Conservation (phyloP, 805 yeast genomes). For the Candida sphagnicola region DNA sequence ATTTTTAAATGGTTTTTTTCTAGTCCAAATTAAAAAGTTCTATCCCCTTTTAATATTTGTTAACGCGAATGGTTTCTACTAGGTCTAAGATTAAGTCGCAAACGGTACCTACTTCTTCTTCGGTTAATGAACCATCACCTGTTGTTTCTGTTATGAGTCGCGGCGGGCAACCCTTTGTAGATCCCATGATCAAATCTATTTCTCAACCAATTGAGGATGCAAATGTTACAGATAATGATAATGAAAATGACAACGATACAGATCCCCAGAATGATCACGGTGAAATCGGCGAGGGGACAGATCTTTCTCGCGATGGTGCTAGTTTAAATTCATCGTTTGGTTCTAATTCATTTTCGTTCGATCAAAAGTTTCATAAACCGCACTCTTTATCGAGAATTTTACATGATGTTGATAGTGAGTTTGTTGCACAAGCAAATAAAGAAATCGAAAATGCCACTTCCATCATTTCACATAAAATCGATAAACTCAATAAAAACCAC, state of each 20-base stretch:
- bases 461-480: background rate
- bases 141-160: background rate
- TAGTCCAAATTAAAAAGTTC: no score
- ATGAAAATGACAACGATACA: no score
- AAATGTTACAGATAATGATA: background rate
- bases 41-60: background rate
- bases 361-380: background rate
- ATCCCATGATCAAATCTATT: background rate
- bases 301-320: no score
- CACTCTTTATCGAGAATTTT: background rate
- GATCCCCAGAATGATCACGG: background rate
- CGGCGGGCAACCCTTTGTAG: background rate
- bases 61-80: slow-evolving; percentile 3
- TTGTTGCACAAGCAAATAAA: background rate
- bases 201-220: background rate
- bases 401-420: background rate
- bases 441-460: background rate
- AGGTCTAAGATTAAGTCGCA: slow-evolving; percentile 1
- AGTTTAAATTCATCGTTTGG: background rate
- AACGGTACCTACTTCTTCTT: background rate
- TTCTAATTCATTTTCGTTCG: background rate
- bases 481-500: background rate
- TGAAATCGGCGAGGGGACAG: background rate
- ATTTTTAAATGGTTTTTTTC: slow-evolving; percentile 1
- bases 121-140: background rate